A percentile compares a stretch with the other conserved stretches of the same genome.
phyloP scores from a whole-genome alignment of 331 rosid species.

The Prunus yedoensis region DNA sequence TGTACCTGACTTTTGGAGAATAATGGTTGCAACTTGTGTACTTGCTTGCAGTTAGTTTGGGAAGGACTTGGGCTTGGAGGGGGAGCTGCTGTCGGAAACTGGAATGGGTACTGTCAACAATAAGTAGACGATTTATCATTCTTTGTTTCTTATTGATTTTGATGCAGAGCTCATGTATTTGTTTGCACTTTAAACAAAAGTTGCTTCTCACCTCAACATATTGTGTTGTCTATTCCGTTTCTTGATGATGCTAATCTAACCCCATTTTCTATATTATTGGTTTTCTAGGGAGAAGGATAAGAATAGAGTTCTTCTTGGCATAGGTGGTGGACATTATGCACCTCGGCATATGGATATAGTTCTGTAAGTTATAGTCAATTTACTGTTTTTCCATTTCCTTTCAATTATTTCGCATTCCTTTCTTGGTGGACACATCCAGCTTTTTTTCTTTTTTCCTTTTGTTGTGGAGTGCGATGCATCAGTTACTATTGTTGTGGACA shows the following conservation, averaged over 20 bases:
- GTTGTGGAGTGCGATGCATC: not conserved
- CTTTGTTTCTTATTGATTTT: not conserved
- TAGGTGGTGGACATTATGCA: conserved; percentile 94
- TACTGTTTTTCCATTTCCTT: not conserved
- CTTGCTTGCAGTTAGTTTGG: conserved; percentile 74
- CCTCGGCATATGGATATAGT: conserved; percentile 93
- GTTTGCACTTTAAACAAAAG: not conserved
- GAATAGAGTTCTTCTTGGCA: conserved; percentile 81
- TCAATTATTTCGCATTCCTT: not conserved
- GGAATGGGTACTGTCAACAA: conserved; percentile 60
- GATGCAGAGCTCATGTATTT: not conserved
- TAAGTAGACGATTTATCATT: not conserved
- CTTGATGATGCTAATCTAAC: conserved; percentile 14
- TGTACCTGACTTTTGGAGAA: not conserved
- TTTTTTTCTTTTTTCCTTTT: not conserved
- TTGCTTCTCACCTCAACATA: not conserved
- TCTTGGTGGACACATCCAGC: not conserved
- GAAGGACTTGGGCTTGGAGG: conserved; percentile 98
- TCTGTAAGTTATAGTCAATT: conserved; percentile 51
- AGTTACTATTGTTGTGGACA: not conserved
- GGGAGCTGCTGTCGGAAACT: conserved; percentile 75
- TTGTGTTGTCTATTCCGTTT: not conserved
- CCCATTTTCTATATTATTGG: conserved; percentile 18
- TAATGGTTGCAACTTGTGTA: not conserved
- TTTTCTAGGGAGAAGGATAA: conserved; percentile 58